phyloP scores from a whole-genome alignment of 139 green algal genomes.

The Pycnococcus provasolii region DNA sequence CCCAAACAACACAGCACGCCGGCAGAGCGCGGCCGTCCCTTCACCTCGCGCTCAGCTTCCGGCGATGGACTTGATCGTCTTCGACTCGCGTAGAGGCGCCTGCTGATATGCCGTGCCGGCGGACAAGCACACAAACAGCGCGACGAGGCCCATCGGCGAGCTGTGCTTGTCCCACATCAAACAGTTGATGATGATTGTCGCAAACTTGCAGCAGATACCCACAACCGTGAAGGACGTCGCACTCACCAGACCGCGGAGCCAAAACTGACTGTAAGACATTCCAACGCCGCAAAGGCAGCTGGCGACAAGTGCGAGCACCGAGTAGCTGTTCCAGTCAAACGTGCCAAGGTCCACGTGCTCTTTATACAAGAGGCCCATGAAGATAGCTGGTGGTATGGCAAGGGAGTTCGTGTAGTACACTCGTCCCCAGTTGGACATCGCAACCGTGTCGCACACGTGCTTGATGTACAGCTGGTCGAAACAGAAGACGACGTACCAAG shows the following conservation, averaged over 20 bases:
- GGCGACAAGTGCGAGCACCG: slow-evolving; percentile 36
- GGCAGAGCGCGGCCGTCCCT: background rate
- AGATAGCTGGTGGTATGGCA: slow-evolving; percentile 19
- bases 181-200: slow-evolving; percentile 54
- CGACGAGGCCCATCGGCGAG: slow-evolving; percentile 28
- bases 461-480: slow-evolving; percentile 64
- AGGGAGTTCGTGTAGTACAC: slow-evolving; percentile 55
- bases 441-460: slow-evolving; percentile 53
- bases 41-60: background rate
- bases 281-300: slow-evolving; percentile 57
- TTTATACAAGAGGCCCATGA: slow-evolving; percentile 14
- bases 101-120: slow-evolving; percentile 38
- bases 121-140: slow-evolving; percentile 37
- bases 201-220: slow-evolving; percentile 74
- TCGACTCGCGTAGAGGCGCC: slow-evolving; percentile 31
- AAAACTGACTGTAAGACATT: slow-evolving; percentile 56
- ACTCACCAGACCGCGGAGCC: slow-evolving; percentile 48
- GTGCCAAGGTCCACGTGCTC: slow-evolving; percentile 6
- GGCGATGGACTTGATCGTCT: background rate
- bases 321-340: slow-evolving; percentile 23
- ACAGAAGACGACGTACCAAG: slow-evolving; percentile 48
- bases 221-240: slow-evolving; percentile 72
- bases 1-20: no score
- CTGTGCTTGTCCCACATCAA: slow-evolving; percentile 62
- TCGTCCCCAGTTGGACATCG: slow-evolving; percentile 59